Percentiles rank a stretch among this genome's conserved stretches.
Conservation (phyloP, 2,329 filamentous ascomycete genomes). For the Penicillium decumbens region DNA sequence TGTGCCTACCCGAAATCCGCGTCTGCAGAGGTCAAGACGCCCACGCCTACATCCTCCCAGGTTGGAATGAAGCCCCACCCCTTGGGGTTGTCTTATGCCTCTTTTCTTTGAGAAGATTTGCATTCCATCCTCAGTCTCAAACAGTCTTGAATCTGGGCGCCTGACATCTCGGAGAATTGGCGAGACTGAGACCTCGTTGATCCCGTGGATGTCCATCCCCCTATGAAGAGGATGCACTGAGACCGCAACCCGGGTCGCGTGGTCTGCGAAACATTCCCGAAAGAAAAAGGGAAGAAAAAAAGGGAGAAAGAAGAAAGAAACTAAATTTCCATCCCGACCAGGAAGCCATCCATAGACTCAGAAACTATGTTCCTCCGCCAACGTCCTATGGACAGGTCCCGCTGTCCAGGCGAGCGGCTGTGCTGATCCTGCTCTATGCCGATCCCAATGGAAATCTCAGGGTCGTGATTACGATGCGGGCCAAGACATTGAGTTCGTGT, state of each 20-base stretch:
- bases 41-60: neutral
- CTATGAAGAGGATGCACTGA: slow-evolving; percentile 8
- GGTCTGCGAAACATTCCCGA: neutral
- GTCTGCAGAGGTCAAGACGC: neutral
- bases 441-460: slow-evolving; percentile 73
- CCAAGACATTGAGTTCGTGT: slow-evolving; percentile 56
- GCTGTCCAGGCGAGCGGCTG: slow-evolving; percentile 68
- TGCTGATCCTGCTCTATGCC: slow-evolving; percentile 81
- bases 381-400: slow-evolving; percentile 56
- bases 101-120: neutral
- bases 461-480: slow-evolving; percentile 60
- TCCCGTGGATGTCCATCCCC: slow-evolving; percentile 22
- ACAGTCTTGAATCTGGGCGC: neutral
- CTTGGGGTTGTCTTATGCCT: neutral
- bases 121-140: neutral
- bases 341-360: slow-evolving; percentile 54
- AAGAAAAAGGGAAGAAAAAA: neutral
- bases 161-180: neutral
- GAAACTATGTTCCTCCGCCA: slow-evolving; percentile 53
- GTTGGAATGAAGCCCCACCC: neutral
- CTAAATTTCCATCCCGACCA: slow-evolving; percentile 16
- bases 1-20: slow-evolving; percentile 9
- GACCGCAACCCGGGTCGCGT: slow-evolving; percentile 12
- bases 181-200: neutral
- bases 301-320: neutral